Conservation (phyloP, 148 eudicot species). For the Euryodendron excelsum region DNA sequence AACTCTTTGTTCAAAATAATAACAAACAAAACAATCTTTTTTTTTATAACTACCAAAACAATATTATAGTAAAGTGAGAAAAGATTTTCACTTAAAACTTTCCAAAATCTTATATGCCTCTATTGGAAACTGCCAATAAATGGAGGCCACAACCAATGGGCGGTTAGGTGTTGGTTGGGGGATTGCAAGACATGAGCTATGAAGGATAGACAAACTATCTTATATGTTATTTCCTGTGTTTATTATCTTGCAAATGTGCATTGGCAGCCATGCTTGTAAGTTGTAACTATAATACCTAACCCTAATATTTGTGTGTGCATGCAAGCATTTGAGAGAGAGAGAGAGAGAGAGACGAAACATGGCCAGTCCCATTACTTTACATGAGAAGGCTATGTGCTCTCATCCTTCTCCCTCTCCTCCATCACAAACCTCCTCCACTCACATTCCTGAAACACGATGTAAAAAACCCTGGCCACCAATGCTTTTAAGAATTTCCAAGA, state of each 20-base stretch:
- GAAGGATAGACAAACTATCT: neutral
- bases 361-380: neutral
- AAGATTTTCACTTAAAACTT: too few species aligned
- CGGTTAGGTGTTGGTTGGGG: too few species aligned
- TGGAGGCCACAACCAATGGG: too few species aligned
- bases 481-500: neutral
- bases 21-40: too few species aligned
- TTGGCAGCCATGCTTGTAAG: neutral
- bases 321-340: neutral
- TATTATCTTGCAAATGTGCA: neutral
- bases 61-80: too few species aligned
- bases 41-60: too few species aligned
- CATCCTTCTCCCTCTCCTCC: neutral
- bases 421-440: neutral
- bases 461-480: neutral
- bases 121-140: too few species aligned
- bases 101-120: too few species aligned
- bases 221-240: neutral
- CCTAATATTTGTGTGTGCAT: neutral
- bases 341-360: neutral
- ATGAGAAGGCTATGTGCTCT: neutral
- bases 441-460: too few species aligned
- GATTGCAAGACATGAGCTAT: too few species aligned
- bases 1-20: too few species aligned
- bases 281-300: neutral